Conservation (phyloP, 2,329 filamentous ascomycete genomes). For the Penicillium sp. region DNA sequence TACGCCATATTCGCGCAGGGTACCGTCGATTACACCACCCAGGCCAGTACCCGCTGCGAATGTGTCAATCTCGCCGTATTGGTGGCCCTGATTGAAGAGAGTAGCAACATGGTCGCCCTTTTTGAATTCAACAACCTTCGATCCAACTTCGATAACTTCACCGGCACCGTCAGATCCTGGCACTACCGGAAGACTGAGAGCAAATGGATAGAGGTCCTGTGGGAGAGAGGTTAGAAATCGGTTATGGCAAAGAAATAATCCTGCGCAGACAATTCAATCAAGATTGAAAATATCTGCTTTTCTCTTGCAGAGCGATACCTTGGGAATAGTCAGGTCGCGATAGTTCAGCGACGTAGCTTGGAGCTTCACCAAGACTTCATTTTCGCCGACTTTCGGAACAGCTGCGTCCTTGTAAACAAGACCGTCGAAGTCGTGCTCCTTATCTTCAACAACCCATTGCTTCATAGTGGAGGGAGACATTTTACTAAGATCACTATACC, state of each 20-base stretch:
- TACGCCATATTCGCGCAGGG: slow-evolving; percentile 64
- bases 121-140: slow-evolving; percentile 57
- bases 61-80: slow-evolving; percentile 49
- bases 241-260: neutral
- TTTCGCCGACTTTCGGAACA: slow-evolving; percentile 64
- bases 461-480: slow-evolving; percentile 50
- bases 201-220: slow-evolving; percentile 38
- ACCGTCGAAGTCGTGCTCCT: slow-evolving; percentile 57
- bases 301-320: slow-evolving; percentile 32
- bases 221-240: neutral
- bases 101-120: slow-evolving; percentile 59
- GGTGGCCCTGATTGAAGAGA: slow-evolving; percentile 59
- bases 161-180: slow-evolving; percentile 45
- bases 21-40: slow-evolving; percentile 67
- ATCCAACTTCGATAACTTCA: slow-evolving; percentile 53
- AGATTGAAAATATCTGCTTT: neutral
- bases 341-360: slow-evolving; percentile 53
- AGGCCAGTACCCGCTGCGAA: slow-evolving; percentile 56
- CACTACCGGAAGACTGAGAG: slow-evolving; percentile 33
- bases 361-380: slow-evolving; percentile 69
- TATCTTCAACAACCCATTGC: slow-evolving; percentile 56
- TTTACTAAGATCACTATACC: slow-evolving; percentile 17
- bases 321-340: slow-evolving; percentile 49
- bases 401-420: slow-evolving; percentile 55
- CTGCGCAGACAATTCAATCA: too few species aligned